These are phyloP conservation scores for Xylaria intraflava DNA, from an alignment of 495 filamentous ascomycete species.

Conservation along the genomic window DNA sequence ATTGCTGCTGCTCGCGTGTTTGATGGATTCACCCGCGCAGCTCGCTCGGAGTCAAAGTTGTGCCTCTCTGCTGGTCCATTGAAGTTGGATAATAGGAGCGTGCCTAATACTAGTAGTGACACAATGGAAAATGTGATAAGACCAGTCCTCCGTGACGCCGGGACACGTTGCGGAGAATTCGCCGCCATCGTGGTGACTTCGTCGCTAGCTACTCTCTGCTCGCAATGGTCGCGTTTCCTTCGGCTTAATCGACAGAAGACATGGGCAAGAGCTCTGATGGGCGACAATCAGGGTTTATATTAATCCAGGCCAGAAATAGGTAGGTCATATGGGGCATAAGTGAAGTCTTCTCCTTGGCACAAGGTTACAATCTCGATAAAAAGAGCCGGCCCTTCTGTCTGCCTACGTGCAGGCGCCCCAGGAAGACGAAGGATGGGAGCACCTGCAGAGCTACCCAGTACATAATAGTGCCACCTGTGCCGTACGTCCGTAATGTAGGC, in stretches of 20 bases:
- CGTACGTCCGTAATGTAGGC: too few species aligned
- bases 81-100: slow-evolving; percentile 16
- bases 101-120: slow-evolving; percentile 21
- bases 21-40: slow-evolving; percentile 9
- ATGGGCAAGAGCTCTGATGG: neutral
- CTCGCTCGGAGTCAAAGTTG: slow-evolving; percentile 11
- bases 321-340: neutral
- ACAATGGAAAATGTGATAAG: slow-evolving; percentile 19
- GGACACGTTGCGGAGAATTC: neutral
- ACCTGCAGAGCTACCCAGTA: neutral
- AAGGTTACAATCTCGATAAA: neutral
- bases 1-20: slow-evolving; percentile 22
- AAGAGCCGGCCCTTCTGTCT: neutral
- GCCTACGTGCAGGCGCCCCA: too few species aligned
- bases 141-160: slow-evolving; percentile 7
- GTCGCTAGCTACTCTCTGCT: neutral
- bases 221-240: neutral
- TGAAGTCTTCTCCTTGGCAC: neutral
- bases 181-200: slow-evolving; percentile 1
- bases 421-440: neutral
- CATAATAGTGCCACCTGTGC: too few species aligned
- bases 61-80: slow-evolving; percentile 3
- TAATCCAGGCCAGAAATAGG: neutral
- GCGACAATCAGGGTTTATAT: slow-evolving; percentile 1
- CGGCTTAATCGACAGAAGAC: neutral